Conservation (phyloP, 2,329 filamentous ascomycete genomes). For the Aspergillus sp. region DNA sequence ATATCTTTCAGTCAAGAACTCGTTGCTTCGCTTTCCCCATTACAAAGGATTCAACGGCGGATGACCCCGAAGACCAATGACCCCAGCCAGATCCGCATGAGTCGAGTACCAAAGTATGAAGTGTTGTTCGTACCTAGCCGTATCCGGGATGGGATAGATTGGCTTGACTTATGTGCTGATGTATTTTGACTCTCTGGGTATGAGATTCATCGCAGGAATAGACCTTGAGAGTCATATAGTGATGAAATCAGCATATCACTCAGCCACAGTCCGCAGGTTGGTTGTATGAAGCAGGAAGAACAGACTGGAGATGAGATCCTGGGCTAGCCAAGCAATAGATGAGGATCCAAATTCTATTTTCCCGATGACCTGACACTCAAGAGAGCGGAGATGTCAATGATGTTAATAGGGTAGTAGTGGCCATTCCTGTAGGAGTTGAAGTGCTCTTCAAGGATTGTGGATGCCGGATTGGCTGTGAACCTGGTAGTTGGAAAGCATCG, state of each 20-base stretch:
- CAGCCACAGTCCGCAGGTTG: slow-evolving; percentile 15
- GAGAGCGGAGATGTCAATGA: slow-evolving; percentile 32
- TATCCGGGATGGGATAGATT: slow-evolving; percentile 30
- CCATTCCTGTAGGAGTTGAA: slow-evolving; percentile 28
- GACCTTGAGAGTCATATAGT: slow-evolving; percentile 29
- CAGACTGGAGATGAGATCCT: slow-evolving; percentile 32
- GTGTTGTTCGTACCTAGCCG: slow-evolving; percentile 31
- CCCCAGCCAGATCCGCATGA: slow-evolving; percentile 50
- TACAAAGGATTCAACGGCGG: slow-evolving; percentile 42
- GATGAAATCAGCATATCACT: slow-evolving; percentile 5
- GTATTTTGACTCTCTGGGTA: slow-evolving; percentile 31
- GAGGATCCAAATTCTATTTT: slow-evolving; percentile 35
- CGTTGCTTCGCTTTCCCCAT: slow-evolving; percentile 35
- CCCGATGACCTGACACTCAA: slow-evolving; percentile 30
- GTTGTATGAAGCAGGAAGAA: slow-evolving; percentile 16
- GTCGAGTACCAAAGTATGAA: slow-evolving; percentile 42
- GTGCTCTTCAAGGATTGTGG: slow-evolving; percentile 27
- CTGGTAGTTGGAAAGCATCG: slow-evolving; percentile 24
- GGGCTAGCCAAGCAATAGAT: slow-evolving; percentile 35
- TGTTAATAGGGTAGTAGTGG: slow-evolving; percentile 35
- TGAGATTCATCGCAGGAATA: slow-evolving; percentile 23
- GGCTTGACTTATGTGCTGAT: slow-evolving; percentile 28
- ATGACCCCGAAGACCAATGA: slow-evolving; percentile 47
- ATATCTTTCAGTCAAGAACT: slow-evolving; percentile 48
- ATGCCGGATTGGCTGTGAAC: background rate